Evolutionary conservation across 164 flowering plant species (phyloP).

Genomic region (Houttuynia cordata): DNA sequence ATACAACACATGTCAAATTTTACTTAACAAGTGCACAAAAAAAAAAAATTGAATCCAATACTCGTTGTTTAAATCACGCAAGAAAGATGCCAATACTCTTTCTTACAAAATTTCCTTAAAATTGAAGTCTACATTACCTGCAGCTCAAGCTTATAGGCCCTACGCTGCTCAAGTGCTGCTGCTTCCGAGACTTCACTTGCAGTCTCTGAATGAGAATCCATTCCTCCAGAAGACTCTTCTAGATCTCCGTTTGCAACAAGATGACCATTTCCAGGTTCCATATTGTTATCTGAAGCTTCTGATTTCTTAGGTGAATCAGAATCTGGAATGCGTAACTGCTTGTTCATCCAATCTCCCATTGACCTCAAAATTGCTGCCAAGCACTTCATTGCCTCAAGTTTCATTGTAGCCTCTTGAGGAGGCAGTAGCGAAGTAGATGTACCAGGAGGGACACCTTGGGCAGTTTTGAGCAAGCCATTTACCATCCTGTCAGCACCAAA

Average conservation of each 20-base stretch:
- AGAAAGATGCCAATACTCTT: no score
- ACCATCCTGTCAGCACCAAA: constrained; percentile 68
- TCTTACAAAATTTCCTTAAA: not conserved
- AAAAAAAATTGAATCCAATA: not conserved
- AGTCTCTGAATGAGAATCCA: constrained; percentile 74
- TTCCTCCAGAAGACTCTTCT: constrained; percentile 67
- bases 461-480: constrained; percentile 98
- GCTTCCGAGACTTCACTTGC: constrained; percentile 84
- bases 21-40: not conserved
- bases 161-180: constrained; percentile 80
- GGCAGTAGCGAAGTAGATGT: constrained; percentile 69
- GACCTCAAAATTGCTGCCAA: constrained; percentile 76
- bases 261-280: constrained; percentile 36
- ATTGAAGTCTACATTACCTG: constrained; percentile 41
- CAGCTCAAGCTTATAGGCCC: constrained; percentile 98
- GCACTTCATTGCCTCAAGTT: constrained; percentile 92
- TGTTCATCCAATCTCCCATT: constrained; percentile 99
- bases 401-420: constrained; percentile 85
- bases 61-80: not conserved
- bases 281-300: constrained; percentile 45
- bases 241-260: constrained; percentile 60
- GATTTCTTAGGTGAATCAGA: constrained; percentile 49
- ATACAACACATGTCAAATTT: constrained; percentile 16
- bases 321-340: constrained; percentile 87
- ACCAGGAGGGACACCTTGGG: constrained; percentile 97